A percentile compares a stretch with the other conserved stretches of the same genome.
phyloP scores from a whole-genome alignment of 2,329 filamentous ascomycete species.

The Thielaviopsis punctulata region DNA sequence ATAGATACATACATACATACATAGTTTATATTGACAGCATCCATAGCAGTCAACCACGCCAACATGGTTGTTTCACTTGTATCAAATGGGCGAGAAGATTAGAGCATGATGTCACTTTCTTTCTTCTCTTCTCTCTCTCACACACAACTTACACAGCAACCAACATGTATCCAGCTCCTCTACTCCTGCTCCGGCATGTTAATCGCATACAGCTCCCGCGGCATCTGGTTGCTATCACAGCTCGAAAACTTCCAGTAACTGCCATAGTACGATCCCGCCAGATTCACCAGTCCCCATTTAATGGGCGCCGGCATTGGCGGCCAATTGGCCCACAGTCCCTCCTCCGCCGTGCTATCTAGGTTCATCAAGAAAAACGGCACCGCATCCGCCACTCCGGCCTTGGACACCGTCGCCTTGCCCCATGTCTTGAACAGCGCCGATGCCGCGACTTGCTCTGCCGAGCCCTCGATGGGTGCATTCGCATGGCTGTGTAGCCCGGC shows the following conservation, averaged over 20 bases:
- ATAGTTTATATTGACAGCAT: too few species aligned
- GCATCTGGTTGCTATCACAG: slow-evolving; percentile 35
- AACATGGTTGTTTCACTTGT: too few species aligned
- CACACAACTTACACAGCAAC: too few species aligned
- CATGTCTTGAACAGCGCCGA: slow-evolving; percentile 37
- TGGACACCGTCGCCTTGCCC: slow-evolving; percentile 46
- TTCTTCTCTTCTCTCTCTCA: too few species aligned
- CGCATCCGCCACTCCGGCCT: slow-evolving; percentile 40
- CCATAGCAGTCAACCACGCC: too few species aligned
- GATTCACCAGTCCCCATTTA: slow-evolving; percentile 40
- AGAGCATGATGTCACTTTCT: too few species aligned
- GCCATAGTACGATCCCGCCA: slow-evolving; percentile 37
- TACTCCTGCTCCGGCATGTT: background rate
- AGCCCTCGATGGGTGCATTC: slow-evolving; percentile 30
- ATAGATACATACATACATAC: too few species aligned
- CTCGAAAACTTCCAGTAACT: slow-evolving; percentile 49
- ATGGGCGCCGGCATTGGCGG: slow-evolving; percentile 45
- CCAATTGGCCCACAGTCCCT: slow-evolving; percentile 43
- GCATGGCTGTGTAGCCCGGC: slow-evolving; percentile 31
- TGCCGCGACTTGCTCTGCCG: slow-evolving; percentile 28
- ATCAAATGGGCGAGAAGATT: too few species aligned
- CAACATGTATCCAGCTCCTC: background rate
- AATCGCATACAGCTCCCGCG: slow-evolving; percentile 34
- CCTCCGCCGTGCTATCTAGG: slow-evolving; percentile 40
- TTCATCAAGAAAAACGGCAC: slow-evolving; percentile 50